Evolutionary conservation across 83 land plant genomes (phyloP), one percentile per base, ranked within the genome.

Genomic region (Thuja plicata): DNA sequence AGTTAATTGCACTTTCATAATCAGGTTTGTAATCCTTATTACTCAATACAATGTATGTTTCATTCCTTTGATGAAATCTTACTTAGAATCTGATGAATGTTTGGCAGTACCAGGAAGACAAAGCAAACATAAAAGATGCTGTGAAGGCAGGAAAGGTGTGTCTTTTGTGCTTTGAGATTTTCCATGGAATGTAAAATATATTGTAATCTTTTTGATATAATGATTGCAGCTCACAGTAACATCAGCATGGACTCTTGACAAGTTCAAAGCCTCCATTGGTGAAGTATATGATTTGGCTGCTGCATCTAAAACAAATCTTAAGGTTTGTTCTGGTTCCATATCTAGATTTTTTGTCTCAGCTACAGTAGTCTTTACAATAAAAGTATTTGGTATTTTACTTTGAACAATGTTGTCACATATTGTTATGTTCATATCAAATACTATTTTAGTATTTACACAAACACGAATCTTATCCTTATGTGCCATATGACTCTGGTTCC

Each of bases 61-160:
- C 11, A 27, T 43, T 9, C 30, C 21, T 37, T 81, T 24, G 10
- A 24, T 43, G n/a, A 46, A 46, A 71, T 27, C 27, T 52, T 43
- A 85, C 19, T 70, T 52, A 15, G 54, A 87, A 54, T 54, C 34
- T 17, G 35, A 85, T 17, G 35, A 84, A 81, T 85, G 19, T 66
- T 77, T 89, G 76, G 70, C 99, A 98, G 99, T 98, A 94, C 89
- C 94, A 92, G 41, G 98, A 97, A 1, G 99, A 97, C 87, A 97
- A 97, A 92, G 90, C 92, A 66, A 91, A 89, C 43, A 90, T 94
- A 76, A 97, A 97, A 88, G 99, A 98, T 89, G 94, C 93, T 37
- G 60, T 97, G 86, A 98, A 97, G 92, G 89, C 91, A 52, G 94
- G 91, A 88, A 97, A 95, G 96, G 99, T 98, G 87, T 50, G 70